phyloP scores from a whole-genome alignment of 495 filamentous ascomycete genomes.

The Aspergillus heteromorphus region DNA sequence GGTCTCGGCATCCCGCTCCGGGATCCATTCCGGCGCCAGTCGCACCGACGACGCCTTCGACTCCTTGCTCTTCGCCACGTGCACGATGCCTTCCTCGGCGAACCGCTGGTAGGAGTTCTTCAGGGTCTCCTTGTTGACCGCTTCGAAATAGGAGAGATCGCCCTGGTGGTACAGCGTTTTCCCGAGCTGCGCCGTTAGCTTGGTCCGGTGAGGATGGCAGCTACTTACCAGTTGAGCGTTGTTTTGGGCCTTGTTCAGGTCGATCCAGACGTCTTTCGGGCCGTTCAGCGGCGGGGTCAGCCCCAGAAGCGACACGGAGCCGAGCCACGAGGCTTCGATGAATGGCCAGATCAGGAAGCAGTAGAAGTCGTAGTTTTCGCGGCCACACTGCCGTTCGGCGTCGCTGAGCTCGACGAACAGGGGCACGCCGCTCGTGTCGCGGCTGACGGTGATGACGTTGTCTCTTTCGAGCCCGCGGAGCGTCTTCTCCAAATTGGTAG shows the following conservation, averaged over 20 bases:
- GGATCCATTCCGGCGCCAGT: slow-evolving; percentile 75
- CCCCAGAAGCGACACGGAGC: slow-evolving; percentile 77
- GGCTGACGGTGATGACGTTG: slow-evolving; percentile 65
- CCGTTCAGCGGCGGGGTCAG: slow-evolving; percentile 65
- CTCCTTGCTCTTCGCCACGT: slow-evolving; percentile 59
- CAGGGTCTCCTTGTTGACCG: slow-evolving; percentile 94
- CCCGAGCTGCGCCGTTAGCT: slow-evolving; percentile 55
- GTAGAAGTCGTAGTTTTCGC: slow-evolving; percentile 97
- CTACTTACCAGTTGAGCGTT: slow-evolving; percentile 74
- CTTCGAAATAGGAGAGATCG: slow-evolving; percentile 92
- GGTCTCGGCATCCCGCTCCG: slow-evolving; percentile 54
- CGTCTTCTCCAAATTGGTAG: slow-evolving; percentile 72
- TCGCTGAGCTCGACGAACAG: slow-evolving; percentile 67
- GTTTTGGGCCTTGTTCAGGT: slow-evolving; percentile 69
- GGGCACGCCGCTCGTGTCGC: slow-evolving; percentile 50
- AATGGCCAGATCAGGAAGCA: slow-evolving; percentile 98
- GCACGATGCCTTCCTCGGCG: slow-evolving; percentile 83
- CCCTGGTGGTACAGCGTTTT: slow-evolving; percentile 98
- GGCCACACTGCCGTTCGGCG: slow-evolving; percentile 65
- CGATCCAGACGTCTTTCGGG: slow-evolving; percentile 67
- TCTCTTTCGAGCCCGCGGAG: slow-evolving; percentile 72
- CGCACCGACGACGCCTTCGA: slow-evolving; percentile 51
- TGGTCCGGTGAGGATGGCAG: not conserved
- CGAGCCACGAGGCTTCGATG: slow-evolving; percentile 88
- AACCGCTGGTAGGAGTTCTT: slow-evolving; percentile 88